Base-by-base conservation (phyloP, 192 early-diverging fungal species). In the Backusella westeae region DNA sequence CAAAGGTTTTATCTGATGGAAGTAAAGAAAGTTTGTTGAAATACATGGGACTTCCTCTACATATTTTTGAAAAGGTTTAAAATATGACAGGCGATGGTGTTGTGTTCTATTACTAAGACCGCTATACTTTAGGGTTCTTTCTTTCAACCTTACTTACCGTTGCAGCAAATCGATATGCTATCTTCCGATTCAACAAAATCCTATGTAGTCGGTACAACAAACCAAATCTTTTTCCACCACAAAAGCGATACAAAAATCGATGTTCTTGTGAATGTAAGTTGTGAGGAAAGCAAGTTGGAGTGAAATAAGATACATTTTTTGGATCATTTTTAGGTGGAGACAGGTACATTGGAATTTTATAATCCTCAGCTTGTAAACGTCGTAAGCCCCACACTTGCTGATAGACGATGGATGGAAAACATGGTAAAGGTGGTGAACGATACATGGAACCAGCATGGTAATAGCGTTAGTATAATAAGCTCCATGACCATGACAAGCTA, bases 141-240 rank as follows among this genome's bases (percentile, higher is more conserved):
- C 69, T 94, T 93, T 74, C 94, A 94, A 68, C 94, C 94, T 14
- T 95, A 95, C 76, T 85, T 95, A 68, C 94, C 94, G 15, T 78
- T 95, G 8, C 94, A 95, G 72, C 94, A 95, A 78, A 93, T 95
- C 53, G 92, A 95, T 67, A 91, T 95, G 23, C 67, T 95, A 4
- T 89, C 87, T 34, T 85, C 90, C 32, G 81, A 86, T 34, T 78
- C 82, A 34, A 95, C 94, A 3, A 83, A 85, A 63, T 87, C 91
- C 3, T 95, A 92, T 66, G 79, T 95, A 12, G 91, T 93, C 19
- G 94, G 94, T 17, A 94, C 94, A 1, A 91, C 90, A 67, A 95
- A 95, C 71, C 83, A 90, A 44, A 94, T 95, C 52, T 95, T 95
- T 77, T 78, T 91, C 23, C 91, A 93, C 72, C 89, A 95, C 69